phyloP scores from a whole-genome alignment of 2,329 filamentous ascomycete species.

The Penicillium sp. region DNA sequence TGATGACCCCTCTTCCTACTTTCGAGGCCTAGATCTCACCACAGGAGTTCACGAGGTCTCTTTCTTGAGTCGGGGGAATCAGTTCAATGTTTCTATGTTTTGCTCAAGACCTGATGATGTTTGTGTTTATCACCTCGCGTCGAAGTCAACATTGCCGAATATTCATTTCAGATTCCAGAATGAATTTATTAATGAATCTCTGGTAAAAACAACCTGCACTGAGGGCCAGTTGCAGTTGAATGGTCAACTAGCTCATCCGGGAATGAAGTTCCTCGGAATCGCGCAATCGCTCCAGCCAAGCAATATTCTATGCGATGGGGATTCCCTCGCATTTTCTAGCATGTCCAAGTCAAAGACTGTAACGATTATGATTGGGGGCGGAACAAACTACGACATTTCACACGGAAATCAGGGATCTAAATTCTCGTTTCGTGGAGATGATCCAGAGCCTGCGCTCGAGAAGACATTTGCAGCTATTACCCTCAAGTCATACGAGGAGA shows the following conservation, averaged over 20 bases:
- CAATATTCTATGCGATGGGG: background rate
- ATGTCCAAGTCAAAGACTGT: background rate
- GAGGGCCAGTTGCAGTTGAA: slow-evolving; percentile 16
- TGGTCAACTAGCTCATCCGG: slow-evolving; percentile 7
- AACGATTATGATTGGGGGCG: slow-evolving; percentile 45
- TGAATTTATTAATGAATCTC: slow-evolving; percentile 28
- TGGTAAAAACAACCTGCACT: slow-evolving; percentile 33
- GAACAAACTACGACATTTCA: slow-evolving; percentile 49
- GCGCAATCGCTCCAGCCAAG: slow-evolving; percentile 4
- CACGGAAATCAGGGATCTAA: slow-evolving; percentile 45
- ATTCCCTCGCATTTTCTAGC: background rate
- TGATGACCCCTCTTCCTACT: slow-evolving; percentile 9
- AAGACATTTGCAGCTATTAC: slow-evolving; percentile 19
- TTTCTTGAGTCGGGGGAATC: background rate
- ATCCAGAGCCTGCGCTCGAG: slow-evolving; percentile 44
- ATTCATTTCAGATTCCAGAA: slow-evolving; percentile 48
- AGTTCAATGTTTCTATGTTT: slow-evolving; percentile 10
- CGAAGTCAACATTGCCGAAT: slow-evolving; percentile 36
- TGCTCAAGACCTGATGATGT: slow-evolving; percentile 39
- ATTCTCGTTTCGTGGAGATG: slow-evolving; percentile 51
- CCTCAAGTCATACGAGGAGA: slow-evolving; percentile 4
- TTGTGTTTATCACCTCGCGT: slow-evolving; percentile 39
- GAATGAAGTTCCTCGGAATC: slow-evolving; percentile 23
- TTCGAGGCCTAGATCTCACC: slow-evolving; percentile 16
- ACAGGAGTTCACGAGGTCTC: slow-evolving; percentile 5